Conservation (phyloP, 169 alveolate species). For the Babesia bigemina region DNA sequence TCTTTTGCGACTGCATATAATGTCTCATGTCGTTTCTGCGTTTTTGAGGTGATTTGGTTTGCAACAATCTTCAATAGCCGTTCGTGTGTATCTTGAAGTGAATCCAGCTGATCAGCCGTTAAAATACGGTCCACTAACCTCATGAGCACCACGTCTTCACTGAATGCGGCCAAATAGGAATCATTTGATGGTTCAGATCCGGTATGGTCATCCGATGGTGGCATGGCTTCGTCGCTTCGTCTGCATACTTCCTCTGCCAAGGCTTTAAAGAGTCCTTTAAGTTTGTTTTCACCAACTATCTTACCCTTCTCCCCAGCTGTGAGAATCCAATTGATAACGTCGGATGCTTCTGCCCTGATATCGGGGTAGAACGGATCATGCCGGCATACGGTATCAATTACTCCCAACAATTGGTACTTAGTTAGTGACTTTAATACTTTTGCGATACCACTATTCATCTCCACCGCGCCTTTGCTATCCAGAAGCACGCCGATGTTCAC, state of each 20-base stretch:
- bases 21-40: not conserved
- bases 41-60: not conserved
- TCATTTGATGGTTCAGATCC: too few relatives aligned
- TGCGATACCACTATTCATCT: not conserved
- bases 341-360: not conserved
- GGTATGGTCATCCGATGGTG: too few relatives aligned
- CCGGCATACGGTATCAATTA: not conserved
- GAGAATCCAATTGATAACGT: not conserved
- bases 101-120: not conserved
- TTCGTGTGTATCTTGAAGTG: too few relatives aligned
- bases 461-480: not conserved
- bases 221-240: not conserved
- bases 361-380: conserved; percentile 2
- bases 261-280: not conserved
- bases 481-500: not conserved
- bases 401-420: not conserved
- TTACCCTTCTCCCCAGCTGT: not conserved
- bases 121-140: not conserved
- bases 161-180: too few relatives aligned
- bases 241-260: not conserved
- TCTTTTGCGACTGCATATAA: not conserved
- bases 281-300: not conserved
- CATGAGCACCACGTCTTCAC: not conserved
- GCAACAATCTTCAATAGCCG: too few relatives aligned
- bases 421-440: not conserved